Base-by-base conservation (phyloP, 805 yeast genomes). In the Komagataella pastoris region DNA sequence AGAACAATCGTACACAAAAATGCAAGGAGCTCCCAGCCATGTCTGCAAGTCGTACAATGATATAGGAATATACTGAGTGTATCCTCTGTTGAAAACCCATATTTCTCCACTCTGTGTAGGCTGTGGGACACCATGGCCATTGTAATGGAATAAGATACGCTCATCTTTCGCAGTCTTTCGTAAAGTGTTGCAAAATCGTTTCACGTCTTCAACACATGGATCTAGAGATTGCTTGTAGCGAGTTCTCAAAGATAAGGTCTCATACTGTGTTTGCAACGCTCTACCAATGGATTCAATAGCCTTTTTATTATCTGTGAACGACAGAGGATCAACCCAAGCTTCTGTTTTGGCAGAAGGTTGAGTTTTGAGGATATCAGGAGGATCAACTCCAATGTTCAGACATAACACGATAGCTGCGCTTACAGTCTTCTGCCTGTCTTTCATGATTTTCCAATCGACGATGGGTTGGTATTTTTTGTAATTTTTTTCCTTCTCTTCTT, bases 81-180 rank as follows among this genome's bases (percentile, higher is more conserved):
- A 93, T 1, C 96, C 96, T 57, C 97, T 73, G 65, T 93, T 93
- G 70, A 93, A 93, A 8, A 93, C 98, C 99, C 99, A 93, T 24
- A 93, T 88, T 62, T 93, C 99, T 21, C 99, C 99, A 48, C 90
- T 80, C 43, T 88, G 81, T 0, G 99, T 93, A 0, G 99, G 98
- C 59, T 88, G 88, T 0, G 99, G 99, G 1, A 93, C 99, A 21
- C 99, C 99, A 63, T 93, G 99, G 6, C 99, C 99, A 59, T 93
- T 93, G 65, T 93, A 93, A 64, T 93, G 98, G 65, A 93, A 91
- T 51, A 93, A 65, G 7, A 91, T 85, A 54, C 99, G 74, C 63
- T 91, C 98, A 55, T 91, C 97, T 61, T 90, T 88, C 2, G 97
- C 95, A 53, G 85, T 85, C 52, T 97, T 75, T 57, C 99, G 73